These are phyloP conservation scores for Kockiozyma suomiensis DNA, from an alignment of 805 yeast genomes.

Conservation along the genomic window DNA sequence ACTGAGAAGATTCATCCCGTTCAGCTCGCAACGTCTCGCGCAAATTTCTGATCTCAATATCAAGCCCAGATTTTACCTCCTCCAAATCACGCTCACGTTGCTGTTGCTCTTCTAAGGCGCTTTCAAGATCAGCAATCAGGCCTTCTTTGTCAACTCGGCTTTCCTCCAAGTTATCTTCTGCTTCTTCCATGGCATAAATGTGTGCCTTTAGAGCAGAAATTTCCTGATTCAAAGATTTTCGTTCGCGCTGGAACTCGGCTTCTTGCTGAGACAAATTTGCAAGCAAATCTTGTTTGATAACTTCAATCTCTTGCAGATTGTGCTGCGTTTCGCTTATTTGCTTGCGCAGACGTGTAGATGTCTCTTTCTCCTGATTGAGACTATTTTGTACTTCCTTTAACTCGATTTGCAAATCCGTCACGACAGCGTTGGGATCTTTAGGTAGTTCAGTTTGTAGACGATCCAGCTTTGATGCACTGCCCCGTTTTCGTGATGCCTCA, in stretches of 20 bases:
- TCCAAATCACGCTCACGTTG: slow-evolving; percentile 41
- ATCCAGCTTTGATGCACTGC: slow-evolving; percentile 4
- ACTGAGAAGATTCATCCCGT: slow-evolving; percentile 11
- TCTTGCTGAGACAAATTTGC: slow-evolving; percentile 72
- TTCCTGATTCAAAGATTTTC: slow-evolving; percentile 54
- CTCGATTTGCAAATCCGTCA: slow-evolving; percentile 17
- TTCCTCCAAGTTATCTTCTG: slow-evolving; percentile 35
- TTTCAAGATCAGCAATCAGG: slow-evolving; percentile 27
- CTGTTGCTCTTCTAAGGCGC: slow-evolving; percentile 37
- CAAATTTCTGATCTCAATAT: slow-evolving; percentile 22
- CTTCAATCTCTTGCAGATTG: slow-evolving; percentile 38
- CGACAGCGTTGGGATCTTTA: neutral
- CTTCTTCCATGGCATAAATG: slow-evolving; percentile 56
- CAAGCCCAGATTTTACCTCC: slow-evolving; percentile 16
- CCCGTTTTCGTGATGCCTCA: slow-evolving; percentile 9
- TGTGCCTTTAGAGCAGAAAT: slow-evolving; percentile 50
- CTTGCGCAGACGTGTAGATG: slow-evolving; percentile 46
- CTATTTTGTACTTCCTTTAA: slow-evolving; percentile 10
- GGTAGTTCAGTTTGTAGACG: neutral
- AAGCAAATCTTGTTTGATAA: slow-evolving; percentile 62
- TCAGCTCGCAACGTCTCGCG: slow-evolving; percentile 20
- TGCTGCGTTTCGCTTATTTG: slow-evolving; percentile 40
- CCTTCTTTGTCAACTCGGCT: slow-evolving; percentile 27
- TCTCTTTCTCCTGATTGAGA: slow-evolving; percentile 50
- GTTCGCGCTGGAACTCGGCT: slow-evolving; percentile 57